Conservation (phyloP, 2,329 filamentous ascomycete genomes). For the Magnaporthales sp. region DNA sequence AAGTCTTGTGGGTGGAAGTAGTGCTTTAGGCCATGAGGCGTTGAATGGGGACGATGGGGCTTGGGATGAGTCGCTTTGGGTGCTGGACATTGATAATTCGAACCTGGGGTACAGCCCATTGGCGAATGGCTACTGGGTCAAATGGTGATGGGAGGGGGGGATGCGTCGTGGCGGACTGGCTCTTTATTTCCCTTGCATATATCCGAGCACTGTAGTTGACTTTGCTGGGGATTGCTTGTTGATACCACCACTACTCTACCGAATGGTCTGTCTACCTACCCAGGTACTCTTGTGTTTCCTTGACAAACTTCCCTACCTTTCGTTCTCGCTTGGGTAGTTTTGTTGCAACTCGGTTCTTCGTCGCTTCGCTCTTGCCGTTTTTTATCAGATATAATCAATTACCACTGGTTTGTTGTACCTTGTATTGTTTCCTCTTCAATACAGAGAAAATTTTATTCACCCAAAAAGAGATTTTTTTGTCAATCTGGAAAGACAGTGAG, state of each 20-base stretch:
- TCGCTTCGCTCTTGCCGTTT: too few species aligned
- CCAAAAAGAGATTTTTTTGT: neutral
- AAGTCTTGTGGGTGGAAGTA: neutral
- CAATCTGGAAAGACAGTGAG: neutral
- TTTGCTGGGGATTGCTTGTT: neutral
- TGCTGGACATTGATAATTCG: neutral
- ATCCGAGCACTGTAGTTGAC: too few species aligned
- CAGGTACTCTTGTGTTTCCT: too few species aligned
- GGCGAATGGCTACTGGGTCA: neutral
- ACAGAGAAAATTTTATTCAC: neutral
- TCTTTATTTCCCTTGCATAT: neutral
- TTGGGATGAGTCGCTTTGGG: neutral
- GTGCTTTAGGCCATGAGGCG: neutral
- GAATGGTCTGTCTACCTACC: too few species aligned
- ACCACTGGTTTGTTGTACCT: neutral
- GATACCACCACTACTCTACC: too few species aligned
- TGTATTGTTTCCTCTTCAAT: neutral
- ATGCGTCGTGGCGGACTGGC: neutral
- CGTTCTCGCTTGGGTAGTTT: too few species aligned
- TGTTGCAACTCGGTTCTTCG: too few species aligned
- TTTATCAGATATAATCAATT: too few species aligned
- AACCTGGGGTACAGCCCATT: neutral
- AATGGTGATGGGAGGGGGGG: neutral
- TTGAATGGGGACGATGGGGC: neutral
- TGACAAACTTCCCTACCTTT: too few species aligned